Percentiles rank a stretch among this genome's conserved stretches.
Evolutionary conservation across 1,139 yeast genomes (phyloP).

Genomic region (Debaryomyces nepalensis): DNA sequence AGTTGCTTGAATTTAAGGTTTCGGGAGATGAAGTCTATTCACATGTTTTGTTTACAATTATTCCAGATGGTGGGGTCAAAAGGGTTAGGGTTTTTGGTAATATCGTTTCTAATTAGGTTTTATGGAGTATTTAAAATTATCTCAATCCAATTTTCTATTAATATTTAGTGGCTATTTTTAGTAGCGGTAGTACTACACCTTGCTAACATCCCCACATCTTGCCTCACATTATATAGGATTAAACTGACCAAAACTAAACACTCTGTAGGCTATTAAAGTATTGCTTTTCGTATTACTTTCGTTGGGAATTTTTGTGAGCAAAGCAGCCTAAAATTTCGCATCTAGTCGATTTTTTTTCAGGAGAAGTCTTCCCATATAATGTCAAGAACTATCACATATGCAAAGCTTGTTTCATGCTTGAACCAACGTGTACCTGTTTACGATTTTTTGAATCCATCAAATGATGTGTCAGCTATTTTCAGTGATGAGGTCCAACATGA

Average conservation of each 20-base stretch:
- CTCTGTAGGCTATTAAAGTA: not conserved
- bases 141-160: too few relatives aligned
- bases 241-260: not conserved
- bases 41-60: slow-evolving; percentile 78
- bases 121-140: too few relatives aligned
- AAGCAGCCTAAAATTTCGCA: slow-evolving; percentile 4
- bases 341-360: not conserved
- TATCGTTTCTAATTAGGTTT: slow-evolving; percentile 23
- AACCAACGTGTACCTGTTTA: slow-evolving; percentile 24
- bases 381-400: slow-evolving; percentile 5
- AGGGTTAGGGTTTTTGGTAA: slow-evolving; percentile 82
- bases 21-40: slow-evolving; percentile 41
- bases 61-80: slow-evolving; percentile 97
- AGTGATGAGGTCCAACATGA: slow-evolving; percentile 19
- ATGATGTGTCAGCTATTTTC: slow-evolving; percentile 14
- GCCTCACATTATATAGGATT: not conserved
- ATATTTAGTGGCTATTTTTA: too few relatives aligned
- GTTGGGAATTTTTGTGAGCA: not conserved
- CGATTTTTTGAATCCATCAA: slow-evolving; percentile 18
- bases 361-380: not conserved
- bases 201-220: too few relatives aligned
- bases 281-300: not conserved
- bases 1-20: slow-evolving; percentile 65
- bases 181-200: too few relatives aligned
- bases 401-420: slow-evolving; percentile 16